Evolutionary conservation across 495 filamentous ascomycete species (phyloP).

Genomic region (Neurospora discreta): DNA sequence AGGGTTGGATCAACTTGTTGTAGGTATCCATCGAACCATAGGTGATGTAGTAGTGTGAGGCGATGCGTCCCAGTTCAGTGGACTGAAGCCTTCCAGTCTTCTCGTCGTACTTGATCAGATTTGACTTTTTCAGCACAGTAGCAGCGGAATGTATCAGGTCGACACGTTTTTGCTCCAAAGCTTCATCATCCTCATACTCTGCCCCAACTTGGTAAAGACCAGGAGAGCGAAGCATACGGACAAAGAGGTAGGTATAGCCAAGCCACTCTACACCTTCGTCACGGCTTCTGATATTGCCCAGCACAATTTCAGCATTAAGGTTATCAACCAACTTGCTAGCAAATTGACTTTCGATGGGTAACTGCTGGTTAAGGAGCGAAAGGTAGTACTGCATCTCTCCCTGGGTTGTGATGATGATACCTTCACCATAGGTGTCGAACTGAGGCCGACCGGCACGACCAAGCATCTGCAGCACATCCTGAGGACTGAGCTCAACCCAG

Average conservation of each 20-base stretch:
- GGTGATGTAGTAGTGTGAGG: constrained; percentile 97
- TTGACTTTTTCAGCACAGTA: constrained; percentile 72
- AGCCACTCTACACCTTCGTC: constrained; percentile 98
- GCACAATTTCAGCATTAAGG: constrained; percentile 91
- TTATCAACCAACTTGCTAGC: constrained; percentile 91
- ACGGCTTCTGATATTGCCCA: constrained; percentile 85
- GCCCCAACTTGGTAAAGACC: constrained; percentile 92
- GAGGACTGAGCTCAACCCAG: constrained; percentile 95
- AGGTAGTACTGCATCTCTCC: constrained; percentile 93
- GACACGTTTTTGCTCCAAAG: constrained; percentile 90
- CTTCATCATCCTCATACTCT: constrained; percentile 86
- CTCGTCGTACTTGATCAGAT: constrained; percentile 89
- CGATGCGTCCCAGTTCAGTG: constrained; percentile 89
- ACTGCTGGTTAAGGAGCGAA: constrained; percentile 89
- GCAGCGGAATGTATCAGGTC: constrained; percentile 95
- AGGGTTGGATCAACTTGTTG: constrained; percentile 88
- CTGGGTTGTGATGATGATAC: constrained; percentile 96
- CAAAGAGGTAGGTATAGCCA: constrained; percentile 95
- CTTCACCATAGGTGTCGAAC: constrained; percentile 94
- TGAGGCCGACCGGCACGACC: constrained; percentile 93
- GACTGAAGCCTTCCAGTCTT: constrained; percentile 79
- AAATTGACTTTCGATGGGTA: constrained; percentile 96
- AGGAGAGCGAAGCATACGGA: constrained; percentile 93
- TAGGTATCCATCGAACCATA: constrained; percentile 94
- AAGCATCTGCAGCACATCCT: constrained; percentile 98